A percentile compares a stretch with the other conserved stretches of the same genome.
phyloP scores from a whole-genome alignment of 768 basidiomycete species.

The Mycena rosella region DNA sequence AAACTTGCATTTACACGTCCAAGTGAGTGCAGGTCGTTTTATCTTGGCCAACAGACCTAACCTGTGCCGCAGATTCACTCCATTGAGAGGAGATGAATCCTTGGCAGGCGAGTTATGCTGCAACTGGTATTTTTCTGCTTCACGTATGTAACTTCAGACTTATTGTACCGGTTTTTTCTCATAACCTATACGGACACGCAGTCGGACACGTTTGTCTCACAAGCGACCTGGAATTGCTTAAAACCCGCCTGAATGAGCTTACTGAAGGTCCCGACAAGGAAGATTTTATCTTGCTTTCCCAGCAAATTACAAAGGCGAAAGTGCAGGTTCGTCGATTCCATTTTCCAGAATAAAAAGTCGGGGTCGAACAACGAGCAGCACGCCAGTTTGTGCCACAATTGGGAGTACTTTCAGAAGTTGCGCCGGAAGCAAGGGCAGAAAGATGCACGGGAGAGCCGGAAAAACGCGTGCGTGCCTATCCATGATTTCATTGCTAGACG shows the following conservation, averaged over 20 bases:
- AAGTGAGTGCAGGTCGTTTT: neutral
- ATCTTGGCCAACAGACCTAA: neutral
- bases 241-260: neutral
- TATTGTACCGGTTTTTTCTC: neutral
- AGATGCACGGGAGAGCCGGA: constrained; percentile 29
- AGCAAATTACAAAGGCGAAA: neutral
- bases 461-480: constrained; percentile 30
- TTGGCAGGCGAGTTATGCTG: no score
- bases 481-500: neutral
- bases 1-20: neutral
- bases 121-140: no score
- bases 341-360: neutral
- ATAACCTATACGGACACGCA: neutral
- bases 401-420: neutral
- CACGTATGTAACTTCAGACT: neutral
- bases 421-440: constrained; percentile 20
- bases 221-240: constrained; percentile 1
- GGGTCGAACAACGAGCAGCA: neutral
- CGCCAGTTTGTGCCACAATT: neutral
- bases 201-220: neutral
- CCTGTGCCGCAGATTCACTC: neutral
- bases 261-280: neutral
- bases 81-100: neutral
- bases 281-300: neutral
- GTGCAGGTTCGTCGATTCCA: neutral